These are phyloP conservation scores for Diaporthe sp. DNA, from an alignment of 2,329 filamentous ascomycete genomes.

Conservation along the genomic window DNA sequence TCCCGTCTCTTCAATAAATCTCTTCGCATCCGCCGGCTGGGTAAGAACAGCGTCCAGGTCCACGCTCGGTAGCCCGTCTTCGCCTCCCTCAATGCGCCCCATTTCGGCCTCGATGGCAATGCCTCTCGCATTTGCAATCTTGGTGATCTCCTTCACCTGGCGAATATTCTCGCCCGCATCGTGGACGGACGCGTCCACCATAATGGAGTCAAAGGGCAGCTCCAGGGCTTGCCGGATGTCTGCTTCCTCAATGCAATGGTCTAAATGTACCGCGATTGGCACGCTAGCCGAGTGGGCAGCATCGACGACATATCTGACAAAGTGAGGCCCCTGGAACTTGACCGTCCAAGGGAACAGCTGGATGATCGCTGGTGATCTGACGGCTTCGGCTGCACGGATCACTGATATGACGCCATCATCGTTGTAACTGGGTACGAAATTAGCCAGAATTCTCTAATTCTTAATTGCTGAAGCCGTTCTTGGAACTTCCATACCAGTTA, in stretches of 20 bases:
- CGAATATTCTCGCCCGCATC: slow-evolving; percentile 72
- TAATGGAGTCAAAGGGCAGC: slow-evolving; percentile 71
- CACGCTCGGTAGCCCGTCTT: slow-evolving; percentile 55
- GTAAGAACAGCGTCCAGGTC: slow-evolving; percentile 14
- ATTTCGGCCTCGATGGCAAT: slow-evolving; percentile 76
- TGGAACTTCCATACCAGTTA: not conserved
- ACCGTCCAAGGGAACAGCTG: slow-evolving; percentile 77
- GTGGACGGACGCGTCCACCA: slow-evolving; percentile 77
- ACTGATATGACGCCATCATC: slow-evolving; percentile 73
- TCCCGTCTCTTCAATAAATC: slow-evolving; percentile 6
- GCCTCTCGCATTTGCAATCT: slow-evolving; percentile 68
- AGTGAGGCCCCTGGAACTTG: slow-evolving; percentile 65
- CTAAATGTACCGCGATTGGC: slow-evolving; percentile 68
- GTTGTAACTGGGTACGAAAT: slow-evolving; percentile 57
- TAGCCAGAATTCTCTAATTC: not conserved
- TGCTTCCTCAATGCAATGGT: slow-evolving; percentile 62
- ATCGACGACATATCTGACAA: slow-evolving; percentile 60
- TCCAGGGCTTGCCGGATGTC: slow-evolving; percentile 46
- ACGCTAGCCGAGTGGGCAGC: slow-evolving; percentile 63
- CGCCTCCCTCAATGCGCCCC: slow-evolving; percentile 73
- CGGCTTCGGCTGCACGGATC: slow-evolving; percentile 71
- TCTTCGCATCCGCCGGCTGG: not conserved
- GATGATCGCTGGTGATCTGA: slow-evolving; percentile 71
- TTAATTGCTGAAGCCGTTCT: not conserved
- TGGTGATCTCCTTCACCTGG: slow-evolving; percentile 68